phyloP scores from a whole-genome alignment of 345 rosid genomes.

The Salix caprea region DNA sequence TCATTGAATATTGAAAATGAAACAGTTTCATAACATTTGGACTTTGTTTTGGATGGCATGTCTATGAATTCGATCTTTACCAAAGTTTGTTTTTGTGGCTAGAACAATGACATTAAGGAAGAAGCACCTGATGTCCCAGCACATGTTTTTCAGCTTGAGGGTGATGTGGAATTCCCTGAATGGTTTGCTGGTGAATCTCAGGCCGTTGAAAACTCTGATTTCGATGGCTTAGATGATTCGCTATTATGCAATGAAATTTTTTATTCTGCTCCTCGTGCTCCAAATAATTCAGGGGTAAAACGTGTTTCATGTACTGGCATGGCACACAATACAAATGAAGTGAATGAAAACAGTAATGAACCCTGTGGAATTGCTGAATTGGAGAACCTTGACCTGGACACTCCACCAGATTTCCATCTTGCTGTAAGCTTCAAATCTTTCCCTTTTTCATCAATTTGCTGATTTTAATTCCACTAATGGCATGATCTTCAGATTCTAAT shows the following conservation, averaged over 20 bases:
- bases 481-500: not conserved
- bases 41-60: not conserved
- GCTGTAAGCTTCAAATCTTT: conserved; percentile 44
- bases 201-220: conserved; percentile 38
- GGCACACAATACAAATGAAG: conserved; percentile 11
- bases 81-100: conserved; percentile 5
- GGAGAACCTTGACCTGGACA: conserved; percentile 65
- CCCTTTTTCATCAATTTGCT: not conserved
- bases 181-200: conserved; percentile 76
- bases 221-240: conserved; percentile 42
- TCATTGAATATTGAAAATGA: not conserved
- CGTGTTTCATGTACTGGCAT: conserved; percentile 14
- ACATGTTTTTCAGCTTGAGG: conserved; percentile 19
- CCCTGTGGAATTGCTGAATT: conserved; percentile 53
- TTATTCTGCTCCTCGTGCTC: conserved; percentile 25
- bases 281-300: conserved; percentile 27
- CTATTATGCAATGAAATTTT: conserved; percentile 50
- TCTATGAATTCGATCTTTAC: not conserved
- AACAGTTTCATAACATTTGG: not conserved
- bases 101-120: conserved; percentile 34
- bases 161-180: conserved; percentile 13
- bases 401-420: conserved; percentile 62
- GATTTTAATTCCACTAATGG: not conserved
- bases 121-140: conserved; percentile 24
- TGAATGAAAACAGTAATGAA: conserved; percentile 13